Conservation (phyloP, 2,329 filamentous ascomycete species). For the Paramyrothecium roridum region DNA sequence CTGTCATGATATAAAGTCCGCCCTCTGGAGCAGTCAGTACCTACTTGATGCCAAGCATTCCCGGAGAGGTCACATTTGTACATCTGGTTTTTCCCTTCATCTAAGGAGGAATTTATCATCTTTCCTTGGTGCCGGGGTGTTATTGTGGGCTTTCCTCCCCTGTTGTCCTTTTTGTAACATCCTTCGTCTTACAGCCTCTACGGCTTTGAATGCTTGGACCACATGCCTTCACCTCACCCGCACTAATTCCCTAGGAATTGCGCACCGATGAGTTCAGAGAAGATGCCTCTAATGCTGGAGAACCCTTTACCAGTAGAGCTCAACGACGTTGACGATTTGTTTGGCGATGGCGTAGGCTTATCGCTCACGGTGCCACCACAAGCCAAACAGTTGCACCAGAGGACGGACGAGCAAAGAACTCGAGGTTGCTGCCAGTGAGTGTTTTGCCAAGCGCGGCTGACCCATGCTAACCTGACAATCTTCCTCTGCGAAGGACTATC, state of each 20-base stretch:
- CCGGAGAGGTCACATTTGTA: no score
- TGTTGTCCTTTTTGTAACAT: neutral
- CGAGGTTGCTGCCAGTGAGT: constrained; percentile 77
- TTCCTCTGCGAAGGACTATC: constrained; percentile 57
- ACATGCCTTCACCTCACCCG: no score
- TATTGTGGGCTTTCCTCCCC: no score
- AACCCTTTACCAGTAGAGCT: constrained; percentile 46
- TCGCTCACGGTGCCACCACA: constrained; percentile 44
- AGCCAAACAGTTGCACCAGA: constrained; percentile 63
- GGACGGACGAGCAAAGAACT: constrained; percentile 72
- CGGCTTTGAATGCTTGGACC: neutral
- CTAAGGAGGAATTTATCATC: no score
- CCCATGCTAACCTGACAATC: neutral
- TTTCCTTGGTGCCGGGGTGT: no score
- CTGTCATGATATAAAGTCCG: no score
- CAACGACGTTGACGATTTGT: constrained; percentile 69
- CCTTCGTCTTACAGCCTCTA: neutral
- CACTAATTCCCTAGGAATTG: constrained; percentile 7
- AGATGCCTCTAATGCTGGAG: constrained; percentile 41
- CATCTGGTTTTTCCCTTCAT: no score
- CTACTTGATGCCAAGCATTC: no score
- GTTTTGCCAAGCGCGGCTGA: neutral
- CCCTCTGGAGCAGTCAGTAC: no score
- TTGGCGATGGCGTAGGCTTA: constrained; percentile 65
- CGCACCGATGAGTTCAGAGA: constrained; percentile 30